These are phyloP conservation scores for Melastoma candidum DNA, from an alignment of 441 rosid species.

Conservation along the genomic window DNA sequence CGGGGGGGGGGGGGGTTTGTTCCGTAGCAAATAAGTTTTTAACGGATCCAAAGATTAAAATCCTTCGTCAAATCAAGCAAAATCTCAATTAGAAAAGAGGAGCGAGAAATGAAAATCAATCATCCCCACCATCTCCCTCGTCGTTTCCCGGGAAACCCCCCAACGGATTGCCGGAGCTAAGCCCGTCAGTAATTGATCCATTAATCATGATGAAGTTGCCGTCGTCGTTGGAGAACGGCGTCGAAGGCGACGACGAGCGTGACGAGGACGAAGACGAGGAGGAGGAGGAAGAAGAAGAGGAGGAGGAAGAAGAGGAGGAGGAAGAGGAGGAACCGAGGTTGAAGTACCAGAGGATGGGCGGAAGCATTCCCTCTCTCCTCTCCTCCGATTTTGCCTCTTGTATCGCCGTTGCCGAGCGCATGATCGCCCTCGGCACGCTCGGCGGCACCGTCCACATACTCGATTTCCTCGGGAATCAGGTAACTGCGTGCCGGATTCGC, in stretches of 20 bases:
- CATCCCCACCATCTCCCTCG: neutral
- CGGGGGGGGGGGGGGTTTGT: too few species aligned
- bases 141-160: conserved; percentile 3
- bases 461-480: conserved; percentile 98
- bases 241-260: conserved; percentile 81
- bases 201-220: conserved; percentile 24
- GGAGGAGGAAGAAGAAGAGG: conserved; percentile 42
- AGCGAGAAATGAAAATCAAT: too few species aligned
- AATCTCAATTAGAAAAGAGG: too few species aligned
- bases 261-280: conserved; percentile 30
- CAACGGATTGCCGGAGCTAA: conserved; percentile 1
- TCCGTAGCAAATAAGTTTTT: conserved; percentile 13
- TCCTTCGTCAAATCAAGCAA: conserved; percentile 1
- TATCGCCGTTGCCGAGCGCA: conserved; percentile 80
- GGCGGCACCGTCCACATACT: conserved; percentile 87
- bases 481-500: neutral
- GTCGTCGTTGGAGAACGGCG: conserved; percentile 84
- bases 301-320: conserved; percentile 61
- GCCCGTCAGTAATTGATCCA: neutral
- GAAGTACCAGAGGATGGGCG: conserved; percentile 97
- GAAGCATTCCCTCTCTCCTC: conserved; percentile 72
- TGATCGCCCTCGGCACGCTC: conserved; percentile 96
- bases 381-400: conserved; percentile 88
- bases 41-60: too few species aligned
- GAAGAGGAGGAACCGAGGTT: conserved; percentile 92